Conservation (phyloP, 1,284 basidiomycete species). For the Pyrrhoderma noxium region DNA sequence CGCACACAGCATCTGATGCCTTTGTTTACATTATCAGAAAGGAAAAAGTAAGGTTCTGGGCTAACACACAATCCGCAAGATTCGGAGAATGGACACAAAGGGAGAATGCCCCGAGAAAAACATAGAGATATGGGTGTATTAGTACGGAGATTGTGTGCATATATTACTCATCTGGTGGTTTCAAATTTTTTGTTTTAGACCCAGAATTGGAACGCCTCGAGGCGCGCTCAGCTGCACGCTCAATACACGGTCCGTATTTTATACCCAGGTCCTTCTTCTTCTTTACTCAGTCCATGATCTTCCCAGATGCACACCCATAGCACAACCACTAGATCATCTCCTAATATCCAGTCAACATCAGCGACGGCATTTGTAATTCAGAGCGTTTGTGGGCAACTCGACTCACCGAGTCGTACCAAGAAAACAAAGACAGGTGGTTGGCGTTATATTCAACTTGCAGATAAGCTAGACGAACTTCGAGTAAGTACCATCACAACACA, state of each 20-base stretch:
- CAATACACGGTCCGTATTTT: background rate
- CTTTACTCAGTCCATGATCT: slow-evolving; percentile 12
- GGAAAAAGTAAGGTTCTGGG: too few relatives aligned
- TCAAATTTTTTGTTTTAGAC: too few relatives aligned
- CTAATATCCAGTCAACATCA: slow-evolving; percentile 18
- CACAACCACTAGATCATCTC: slow-evolving; percentile 20
- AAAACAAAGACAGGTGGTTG: slow-evolving; percentile 46
- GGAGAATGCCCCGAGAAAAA: too few relatives aligned
- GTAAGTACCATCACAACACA: slow-evolving; percentile 28
- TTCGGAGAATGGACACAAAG: background rate
- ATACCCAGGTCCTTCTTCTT: background rate
- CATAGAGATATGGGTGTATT: too few relatives aligned
- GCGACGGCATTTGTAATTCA: slow-evolving; percentile 30
- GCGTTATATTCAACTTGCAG: slow-evolving; percentile 65
- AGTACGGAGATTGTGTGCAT: too few relatives aligned
- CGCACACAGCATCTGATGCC: too few relatives aligned
- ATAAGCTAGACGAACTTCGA: slow-evolving; percentile 66
- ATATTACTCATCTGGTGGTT: too few relatives aligned
- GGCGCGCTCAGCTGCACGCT: too few relatives aligned
- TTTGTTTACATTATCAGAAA: background rate
- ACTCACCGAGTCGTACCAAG: slow-evolving; percentile 42
- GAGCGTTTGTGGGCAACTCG: slow-evolving; percentile 58
- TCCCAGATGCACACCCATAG: slow-evolving; percentile 20
- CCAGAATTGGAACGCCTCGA: too few relatives aligned
- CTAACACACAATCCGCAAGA: background rate